Percentiles rank a stretch among this genome's conserved stretches.
Evolutionary conservation across 2,329 filamentous ascomycete genomes (phyloP).

Genomic region (Botrytis medusae): DNA sequence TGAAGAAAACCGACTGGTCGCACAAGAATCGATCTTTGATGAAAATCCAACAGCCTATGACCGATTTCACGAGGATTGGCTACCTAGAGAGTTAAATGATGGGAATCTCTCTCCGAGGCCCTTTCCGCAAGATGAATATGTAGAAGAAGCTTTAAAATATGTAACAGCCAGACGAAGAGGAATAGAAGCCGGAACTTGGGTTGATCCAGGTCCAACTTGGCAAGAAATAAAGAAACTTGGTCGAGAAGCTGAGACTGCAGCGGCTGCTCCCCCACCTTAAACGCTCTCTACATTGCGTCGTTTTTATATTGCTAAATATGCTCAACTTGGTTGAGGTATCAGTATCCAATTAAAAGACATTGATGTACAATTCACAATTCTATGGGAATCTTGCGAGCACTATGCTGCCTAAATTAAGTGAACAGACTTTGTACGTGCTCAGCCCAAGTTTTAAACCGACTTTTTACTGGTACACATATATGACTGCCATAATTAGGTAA

Average conservation of each 20-base stretch:
- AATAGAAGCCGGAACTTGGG: not conserved
- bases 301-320: not conserved
- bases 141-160: not conserved
- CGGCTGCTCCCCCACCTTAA: not conserved
- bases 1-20: not conserved
- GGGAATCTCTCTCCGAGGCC: not conserved
- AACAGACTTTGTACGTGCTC: not conserved
- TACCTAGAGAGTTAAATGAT: not conserved
- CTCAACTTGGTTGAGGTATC: not conserved
- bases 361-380: not conserved
- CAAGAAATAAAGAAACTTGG: not conserved
- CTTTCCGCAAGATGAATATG: fast-evolving
- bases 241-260: not conserved
- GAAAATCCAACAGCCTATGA: too few relatives aligned
- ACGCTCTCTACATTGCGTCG: not conserved
- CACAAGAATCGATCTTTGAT: fast-evolving
- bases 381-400: not conserved
- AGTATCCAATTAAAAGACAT: not conserved
- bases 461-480: not conserved
- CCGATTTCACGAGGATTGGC: not conserved
- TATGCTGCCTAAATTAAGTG: not conserved
- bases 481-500: not conserved
- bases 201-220: not conserved
- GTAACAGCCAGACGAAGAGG: not conserved
- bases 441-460: not conserved